Evolutionary conservation across 768 basidiomycete species (phyloP).

Genomic region (Termitomyces heimii): DNA sequence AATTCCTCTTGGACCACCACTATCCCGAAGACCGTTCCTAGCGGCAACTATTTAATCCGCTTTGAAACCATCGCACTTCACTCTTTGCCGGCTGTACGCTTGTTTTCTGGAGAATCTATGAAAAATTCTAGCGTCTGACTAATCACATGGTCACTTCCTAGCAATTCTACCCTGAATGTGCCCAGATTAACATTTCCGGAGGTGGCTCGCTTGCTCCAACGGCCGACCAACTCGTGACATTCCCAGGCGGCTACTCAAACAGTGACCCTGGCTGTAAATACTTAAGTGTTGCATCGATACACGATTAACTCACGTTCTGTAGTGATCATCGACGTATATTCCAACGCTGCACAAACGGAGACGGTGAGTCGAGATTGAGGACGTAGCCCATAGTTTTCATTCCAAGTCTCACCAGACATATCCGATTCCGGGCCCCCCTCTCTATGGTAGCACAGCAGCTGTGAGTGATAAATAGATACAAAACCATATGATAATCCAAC

Average conservation of each 20-base stretch:
- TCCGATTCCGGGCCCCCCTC: constrained; percentile 37
- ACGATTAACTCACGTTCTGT: constrained; percentile 9
- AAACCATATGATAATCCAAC: neutral
- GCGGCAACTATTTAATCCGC: constrained; percentile 40
- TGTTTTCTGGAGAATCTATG: neutral
- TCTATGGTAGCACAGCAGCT: constrained; percentile 28
- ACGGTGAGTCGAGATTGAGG: constrained; percentile 6
- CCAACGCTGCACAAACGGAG: constrained; percentile 28
- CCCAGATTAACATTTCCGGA: constrained; percentile 36
- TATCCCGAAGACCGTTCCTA: constrained; percentile 37
- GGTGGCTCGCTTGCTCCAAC: constrained; percentile 35
- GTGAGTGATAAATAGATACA: neutral
- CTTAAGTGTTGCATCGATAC: neutral
- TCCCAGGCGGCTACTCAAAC: constrained; percentile 41
- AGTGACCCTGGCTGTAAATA: constrained; percentile 36
- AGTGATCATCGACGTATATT: constrained; percentile 38
- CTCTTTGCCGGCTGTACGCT: constrained; percentile 43
- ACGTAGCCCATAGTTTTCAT: neutral
- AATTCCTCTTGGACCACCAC: constrained; percentile 42
- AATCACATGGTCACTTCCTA: constrained; percentile 11
- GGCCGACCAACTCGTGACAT: constrained; percentile 36
- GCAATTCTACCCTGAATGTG: constrained; percentile 68
- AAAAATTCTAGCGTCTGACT: neutral
- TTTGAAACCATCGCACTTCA: constrained; percentile 45
- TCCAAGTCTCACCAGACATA: constrained; percentile 17